phyloP scores from a whole-genome alignment of 352 stramenopile species.

The Thalassiosira pacifica region DNA sequence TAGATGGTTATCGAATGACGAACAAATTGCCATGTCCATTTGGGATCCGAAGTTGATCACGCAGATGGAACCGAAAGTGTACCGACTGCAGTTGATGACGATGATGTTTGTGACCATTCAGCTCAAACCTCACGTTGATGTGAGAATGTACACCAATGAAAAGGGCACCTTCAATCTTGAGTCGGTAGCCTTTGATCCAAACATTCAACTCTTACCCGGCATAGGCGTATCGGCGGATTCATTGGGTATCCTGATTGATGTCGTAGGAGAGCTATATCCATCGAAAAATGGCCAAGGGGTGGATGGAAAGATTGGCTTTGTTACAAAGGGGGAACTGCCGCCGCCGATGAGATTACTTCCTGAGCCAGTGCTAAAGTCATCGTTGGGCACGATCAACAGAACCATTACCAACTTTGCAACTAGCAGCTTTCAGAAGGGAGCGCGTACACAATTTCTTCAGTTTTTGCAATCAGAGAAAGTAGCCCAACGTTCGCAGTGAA shows the following conservation, averaged over 20 bases:
- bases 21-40: conserved; percentile 75
- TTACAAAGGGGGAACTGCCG: conserved; percentile 70
- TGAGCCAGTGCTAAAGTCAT: conserved; percentile 67
- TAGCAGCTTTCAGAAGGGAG: conserved; percentile 75
- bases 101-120: conserved; percentile 85
- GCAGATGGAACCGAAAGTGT: conserved; percentile 70
- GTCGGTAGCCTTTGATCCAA: conserved; percentile 81
- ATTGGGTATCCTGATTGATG: conserved; percentile 82
- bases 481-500: conserved; percentile 7
- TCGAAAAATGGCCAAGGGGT: conserved; percentile 73
- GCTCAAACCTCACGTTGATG: conserved; percentile 76
- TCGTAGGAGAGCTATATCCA: conserved; percentile 77
- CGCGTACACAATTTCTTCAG: conserved; percentile 67
- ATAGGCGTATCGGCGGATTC: conserved; percentile 61
- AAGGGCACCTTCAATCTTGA: conserved; percentile 62
- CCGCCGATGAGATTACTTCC: conserved; percentile 74
- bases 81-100: conserved; percentile 81
- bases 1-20: conserved; percentile 75
- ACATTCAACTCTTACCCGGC: conserved; percentile 81
- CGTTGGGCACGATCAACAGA: conserved; percentile 75
- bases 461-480: conserved; percentile 55
- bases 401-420: conserved; percentile 80
- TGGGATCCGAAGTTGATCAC: conserved; percentile 79
- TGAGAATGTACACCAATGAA: conserved; percentile 78
- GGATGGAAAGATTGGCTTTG: conserved; percentile 80